phyloP scores from a whole-genome alignment of 1,139 yeast genomes.

The Hansenula sp. region DNA sequence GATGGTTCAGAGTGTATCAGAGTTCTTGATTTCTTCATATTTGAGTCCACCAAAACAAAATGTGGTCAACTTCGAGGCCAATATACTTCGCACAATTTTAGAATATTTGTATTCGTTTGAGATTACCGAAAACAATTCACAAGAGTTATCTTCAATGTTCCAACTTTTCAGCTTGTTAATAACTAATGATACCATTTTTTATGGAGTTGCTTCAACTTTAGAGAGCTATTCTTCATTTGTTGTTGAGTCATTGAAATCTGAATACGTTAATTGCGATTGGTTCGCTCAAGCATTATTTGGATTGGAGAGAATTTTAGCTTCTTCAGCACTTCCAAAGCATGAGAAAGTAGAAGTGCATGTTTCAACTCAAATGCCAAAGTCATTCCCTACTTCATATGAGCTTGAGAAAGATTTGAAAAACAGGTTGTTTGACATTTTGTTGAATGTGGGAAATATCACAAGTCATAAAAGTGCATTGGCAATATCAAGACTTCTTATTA shows the following conservation, averaged over 20 bases:
- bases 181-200: conserved; percentile 31
- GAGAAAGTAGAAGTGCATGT: conserved; percentile 22
- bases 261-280: conserved; percentile 40
- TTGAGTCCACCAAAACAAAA: conserved; percentile 26
- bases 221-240: conserved; percentile 37
- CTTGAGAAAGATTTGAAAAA: conserved; percentile 30
- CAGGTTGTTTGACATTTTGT: conserved; percentile 38
- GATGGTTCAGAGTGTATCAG: conserved; percentile 44
- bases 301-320: conserved; percentile 44
- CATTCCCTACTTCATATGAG: conserved; percentile 18
- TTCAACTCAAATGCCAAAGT: conserved; percentile 15
- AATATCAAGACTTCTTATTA: conserved; percentile 45
- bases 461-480: conserved; percentile 46
- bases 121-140: conserved; percentile 25
- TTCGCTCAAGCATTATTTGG: conserved; percentile 46
- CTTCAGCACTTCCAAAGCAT: conserved; percentile 37
- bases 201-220: conserved; percentile 14
- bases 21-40: conserved; percentile 37
- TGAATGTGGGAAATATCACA: conserved; percentile 35
- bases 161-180: conserved; percentile 46
- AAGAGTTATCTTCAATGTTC: conserved; percentile 38
- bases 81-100: conserved; percentile 32
- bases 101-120: conserved; percentile 32
- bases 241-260: conserved; percentile 32
- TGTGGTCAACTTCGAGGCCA: conserved; percentile 27